These are phyloP conservation scores for Xerocomus amazonicus DNA, from an alignment of 1,284 basidiomycete species.

Conservation along the genomic window DNA sequence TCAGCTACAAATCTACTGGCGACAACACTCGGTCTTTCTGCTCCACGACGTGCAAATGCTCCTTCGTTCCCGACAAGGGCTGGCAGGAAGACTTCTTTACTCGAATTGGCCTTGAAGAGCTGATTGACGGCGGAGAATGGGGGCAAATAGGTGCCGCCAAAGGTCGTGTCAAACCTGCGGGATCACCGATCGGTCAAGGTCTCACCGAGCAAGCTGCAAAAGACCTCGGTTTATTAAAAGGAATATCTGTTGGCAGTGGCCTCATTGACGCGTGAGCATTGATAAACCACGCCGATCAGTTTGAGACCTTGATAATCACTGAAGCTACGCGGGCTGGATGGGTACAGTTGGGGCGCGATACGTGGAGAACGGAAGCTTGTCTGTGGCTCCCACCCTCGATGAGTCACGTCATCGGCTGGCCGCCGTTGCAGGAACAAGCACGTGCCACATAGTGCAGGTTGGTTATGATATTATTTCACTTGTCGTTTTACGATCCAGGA, in stretches of 20 bases:
- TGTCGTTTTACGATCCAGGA: neutral
- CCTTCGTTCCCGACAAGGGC: slow-evolving; percentile 84
- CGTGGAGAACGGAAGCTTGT: slow-evolving; percentile 51
- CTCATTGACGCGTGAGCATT: slow-evolving; percentile 83
- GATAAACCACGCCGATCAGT: neutral
- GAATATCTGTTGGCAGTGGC: slow-evolving; percentile 93
- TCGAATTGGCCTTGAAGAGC: slow-evolving; percentile 73
- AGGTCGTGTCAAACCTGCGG: slow-evolving; percentile 79
- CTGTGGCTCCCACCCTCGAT: slow-evolving; percentile 55
- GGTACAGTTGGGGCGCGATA: slow-evolving; percentile 90
- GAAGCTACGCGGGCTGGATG: slow-evolving; percentile 96
- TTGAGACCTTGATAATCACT: slow-evolving; percentile 2
- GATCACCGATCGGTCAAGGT: slow-evolving; percentile 85
- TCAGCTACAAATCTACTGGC: slow-evolving; percentile 89
- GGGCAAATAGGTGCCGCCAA: slow-evolving; percentile 73
- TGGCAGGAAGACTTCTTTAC: slow-evolving; percentile 90
- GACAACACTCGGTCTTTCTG: slow-evolving; percentile 83
- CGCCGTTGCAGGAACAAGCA: slow-evolving; percentile 93
- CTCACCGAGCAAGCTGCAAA: slow-evolving; percentile 75
- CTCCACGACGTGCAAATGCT: slow-evolving; percentile 96
- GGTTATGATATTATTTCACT: slow-evolving; percentile 10
- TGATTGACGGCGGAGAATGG: slow-evolving; percentile 66
- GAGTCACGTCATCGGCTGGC: slow-evolving; percentile 84
- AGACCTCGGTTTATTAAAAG: slow-evolving; percentile 82
- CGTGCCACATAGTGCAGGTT: slow-evolving; percentile 90